phyloP scores from a whole-genome alignment of 805 yeast genomes.

The Tanozyma kutaoensis region DNA sequence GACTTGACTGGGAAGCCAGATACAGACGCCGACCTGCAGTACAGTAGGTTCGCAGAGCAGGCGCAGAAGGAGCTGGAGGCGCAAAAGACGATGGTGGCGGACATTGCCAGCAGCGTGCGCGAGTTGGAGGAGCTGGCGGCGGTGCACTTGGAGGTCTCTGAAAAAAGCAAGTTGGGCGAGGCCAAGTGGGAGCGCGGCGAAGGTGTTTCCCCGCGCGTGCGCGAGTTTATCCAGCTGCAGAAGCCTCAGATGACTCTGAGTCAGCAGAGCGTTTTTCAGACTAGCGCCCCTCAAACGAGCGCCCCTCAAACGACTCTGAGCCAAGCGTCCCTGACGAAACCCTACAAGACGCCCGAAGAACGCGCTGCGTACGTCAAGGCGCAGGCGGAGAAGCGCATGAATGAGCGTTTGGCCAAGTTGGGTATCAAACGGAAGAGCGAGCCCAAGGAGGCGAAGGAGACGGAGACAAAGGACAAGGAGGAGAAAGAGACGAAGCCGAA shows the following conservation, averaged over 20 bases:
- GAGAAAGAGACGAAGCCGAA: conserved; percentile 2
- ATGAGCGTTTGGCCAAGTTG: conserved; percentile 67
- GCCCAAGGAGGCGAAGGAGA: neutral
- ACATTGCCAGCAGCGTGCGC: conserved; percentile 58
- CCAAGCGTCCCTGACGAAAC: conserved; percentile 5
- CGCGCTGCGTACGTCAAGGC: conserved; percentile 74
- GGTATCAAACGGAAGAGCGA: conserved; percentile 39
- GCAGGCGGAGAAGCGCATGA: conserved; percentile 65
- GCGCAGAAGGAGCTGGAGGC: conserved; percentile 37
- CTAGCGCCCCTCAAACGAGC: no score
- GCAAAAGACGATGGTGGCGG: conserved; percentile 50
- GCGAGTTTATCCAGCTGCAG: conserved; percentile 34
- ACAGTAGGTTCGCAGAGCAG: no score
- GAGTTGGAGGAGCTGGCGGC: conserved; percentile 43
- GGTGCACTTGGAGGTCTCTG: conserved; percentile 24
- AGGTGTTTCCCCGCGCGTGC: conserved; percentile 56
- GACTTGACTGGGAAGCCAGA: conserved; percentile 73
- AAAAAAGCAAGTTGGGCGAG: conserved; percentile 34
- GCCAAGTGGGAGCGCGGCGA: conserved; percentile 74
- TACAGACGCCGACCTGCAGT: conserved; percentile 39
- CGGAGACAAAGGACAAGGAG: neutral
- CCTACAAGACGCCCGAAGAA: conserved; percentile 42
- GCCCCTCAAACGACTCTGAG: no score
- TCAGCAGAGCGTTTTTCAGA: no score
- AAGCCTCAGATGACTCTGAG: neutral